phyloP scores from a whole-genome alignment of 345 rosid genomes.

The Mercurialis annua region DNA sequence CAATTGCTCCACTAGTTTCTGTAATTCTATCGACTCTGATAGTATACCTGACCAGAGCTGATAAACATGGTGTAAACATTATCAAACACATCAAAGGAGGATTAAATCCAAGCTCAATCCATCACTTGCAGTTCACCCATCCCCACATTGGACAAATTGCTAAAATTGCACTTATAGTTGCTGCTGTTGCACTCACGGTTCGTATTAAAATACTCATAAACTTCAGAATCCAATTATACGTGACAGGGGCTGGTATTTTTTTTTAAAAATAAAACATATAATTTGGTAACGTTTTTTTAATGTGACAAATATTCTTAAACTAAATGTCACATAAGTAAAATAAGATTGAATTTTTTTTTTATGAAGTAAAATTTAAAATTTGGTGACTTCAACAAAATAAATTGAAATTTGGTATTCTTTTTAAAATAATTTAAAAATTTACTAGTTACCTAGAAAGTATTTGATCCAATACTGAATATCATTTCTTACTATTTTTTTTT shows the following conservation, averaged over 20 bases:
- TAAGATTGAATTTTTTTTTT: too few species aligned
- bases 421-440: too few species aligned
- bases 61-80: conserved; percentile 73
- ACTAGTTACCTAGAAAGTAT: too few species aligned
- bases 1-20: conserved; percentile 75
- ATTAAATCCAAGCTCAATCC: conserved; percentile 68
- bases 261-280: too few species aligned
- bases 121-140: conserved; percentile 49
- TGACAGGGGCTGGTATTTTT: too few species aligned
- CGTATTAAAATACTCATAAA: conserved; percentile 9
- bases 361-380: too few species aligned
- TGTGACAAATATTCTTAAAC: too few species aligned
- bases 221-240: too few species aligned
- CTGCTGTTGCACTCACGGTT: conserved; percentile 72
- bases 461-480: background rate
- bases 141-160: conserved; percentile 63
- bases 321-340: too few species aligned
- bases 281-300: too few species aligned
- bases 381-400: too few species aligned
- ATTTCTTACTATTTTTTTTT: background rate
- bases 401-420: too few species aligned
- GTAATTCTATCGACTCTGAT: conserved; percentile 63
- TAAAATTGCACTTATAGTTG: conserved; percentile 60
- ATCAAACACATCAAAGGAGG: conserved; percentile 77
- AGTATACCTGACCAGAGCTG: conserved; percentile 78